Percentiles rank a stretch among this genome's conserved stretches.
phyloP scores from a whole-genome alignment of 495 filamentous ascomycete genomes.

The Penicillium ucsense region DNA sequence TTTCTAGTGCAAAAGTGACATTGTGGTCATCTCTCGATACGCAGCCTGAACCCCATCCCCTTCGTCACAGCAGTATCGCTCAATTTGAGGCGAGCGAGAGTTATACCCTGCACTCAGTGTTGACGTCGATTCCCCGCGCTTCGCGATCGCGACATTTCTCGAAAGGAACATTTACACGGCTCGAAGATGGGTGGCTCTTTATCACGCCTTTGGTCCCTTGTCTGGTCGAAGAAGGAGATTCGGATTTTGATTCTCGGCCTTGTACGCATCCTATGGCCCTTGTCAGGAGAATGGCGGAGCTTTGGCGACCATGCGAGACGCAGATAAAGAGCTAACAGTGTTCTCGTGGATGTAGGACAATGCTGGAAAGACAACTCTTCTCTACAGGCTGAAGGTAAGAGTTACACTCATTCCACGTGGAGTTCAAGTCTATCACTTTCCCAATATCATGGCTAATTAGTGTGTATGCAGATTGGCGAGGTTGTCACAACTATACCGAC shows the following conservation, averaged over 20 bases:
- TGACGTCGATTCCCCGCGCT: background rate
- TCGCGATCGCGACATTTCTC: background rate
- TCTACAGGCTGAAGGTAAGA: conserved; percentile 88
- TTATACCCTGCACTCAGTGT: background rate
- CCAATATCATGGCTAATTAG: conserved; percentile 9
- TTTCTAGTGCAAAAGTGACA: background rate
- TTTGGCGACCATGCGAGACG: background rate
- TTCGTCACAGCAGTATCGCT: background rate
- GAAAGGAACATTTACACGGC: background rate
- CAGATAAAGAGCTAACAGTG: conserved; percentile 9
- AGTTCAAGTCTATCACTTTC: background rate
- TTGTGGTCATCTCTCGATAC: conserved; percentile 4
- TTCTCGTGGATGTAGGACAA: conserved; percentile 61
- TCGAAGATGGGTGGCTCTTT: conserved; percentile 67
- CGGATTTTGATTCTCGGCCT: conserved; percentile 92
- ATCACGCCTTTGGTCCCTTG: conserved; percentile 63
- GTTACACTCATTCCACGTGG: background rate
- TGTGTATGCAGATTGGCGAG: conserved; percentile 75
- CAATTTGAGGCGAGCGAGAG: no score
- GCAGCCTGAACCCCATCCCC: background rate
- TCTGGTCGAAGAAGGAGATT: conserved; percentile 95
- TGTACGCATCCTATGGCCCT: conserved; percentile 42
- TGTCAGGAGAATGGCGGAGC: conserved; percentile 1
- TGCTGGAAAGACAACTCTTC: conserved; percentile 92
- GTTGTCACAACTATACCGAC: conserved; percentile 98